Base-by-base conservation (phyloP, 768 basidiomycete species). In the Podaxis sp. region DNA sequence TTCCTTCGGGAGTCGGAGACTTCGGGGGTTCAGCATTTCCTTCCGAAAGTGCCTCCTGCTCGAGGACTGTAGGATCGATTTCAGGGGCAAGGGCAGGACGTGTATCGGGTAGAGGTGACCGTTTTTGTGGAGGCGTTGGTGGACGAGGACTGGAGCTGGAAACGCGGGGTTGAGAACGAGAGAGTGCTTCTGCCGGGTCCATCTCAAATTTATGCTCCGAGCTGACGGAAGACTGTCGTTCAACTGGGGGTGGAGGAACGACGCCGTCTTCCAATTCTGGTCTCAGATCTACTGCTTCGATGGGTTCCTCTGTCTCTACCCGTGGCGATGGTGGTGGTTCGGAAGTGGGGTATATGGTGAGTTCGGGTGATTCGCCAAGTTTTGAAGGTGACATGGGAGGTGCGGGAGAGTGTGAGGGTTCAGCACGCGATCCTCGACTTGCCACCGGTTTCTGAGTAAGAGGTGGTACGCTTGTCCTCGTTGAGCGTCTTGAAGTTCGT, bases 401-500 rank as follows among this genome's bases (percentile, higher is more conserved):
- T 12, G 59, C 38, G 22, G 59, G 59, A 17, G 63, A 59, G 27
- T 27, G 22, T 15, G 63, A 56, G 13, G 17, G 47, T 24, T 27
- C 55, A 40, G 33, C 49, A 40, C 58, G 50, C 15, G 58, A 51
- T 19, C 49, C 52, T 51, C 49, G 47, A 17, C 49, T 59, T 13
- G 19, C 47, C 9, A 27, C 5, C 2, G 58, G 37, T 15, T 38
- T 51, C 17, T 46, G 47, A 4, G 3, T 47, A 9, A 33, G 43
- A 17, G 54, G 61, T 38, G 60, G 54, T 3, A 37, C 4, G n/a
- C 61, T 62, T 37, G 55, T 19, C n/a, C 46, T 22, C 15, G 33
- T 41, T 4, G 55, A 56, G 19, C 61, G 54, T 41, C 50, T 56
- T 4, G 61, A 62, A 11, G 54, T 29, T 12, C 61, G 61, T 22